Evolutionary conservation across 2,329 filamentous ascomycete genomes (phyloP), one percentile per base, ranked within the genome.

Genomic region (Herpotrichia juniperi): DNA sequence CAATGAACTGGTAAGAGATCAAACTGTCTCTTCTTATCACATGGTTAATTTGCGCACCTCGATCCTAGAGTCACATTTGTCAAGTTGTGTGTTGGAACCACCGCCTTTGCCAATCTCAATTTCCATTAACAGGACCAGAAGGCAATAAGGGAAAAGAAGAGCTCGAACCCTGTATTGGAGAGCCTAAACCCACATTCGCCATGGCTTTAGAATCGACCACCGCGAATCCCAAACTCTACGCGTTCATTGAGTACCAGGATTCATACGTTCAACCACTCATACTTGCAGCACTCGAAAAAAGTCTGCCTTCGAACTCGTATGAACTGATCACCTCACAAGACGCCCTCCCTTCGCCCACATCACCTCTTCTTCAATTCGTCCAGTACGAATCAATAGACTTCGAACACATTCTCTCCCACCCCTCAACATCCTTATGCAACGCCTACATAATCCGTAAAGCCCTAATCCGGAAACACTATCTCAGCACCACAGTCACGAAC

Each of bases 401-500:
- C 72, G 87, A 90, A 48, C 85, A 88, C 64, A 83, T 89, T 16
- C 79, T 89, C 51, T 72, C 79, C 1, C 80, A 91, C 61, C 76
- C 88, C 0, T 69, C 74, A 0, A 85, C 84, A 0, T 85, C 83
- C 10, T 79, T 96, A 1, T 81, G 90, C 62, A 97, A 97, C 75
- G 90, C 91, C 67, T 97, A 97, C 74, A 84, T 97, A 68, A 96
- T 97, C 71, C 89, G 94, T 66, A 97, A 97, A 79, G 94, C 94
- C 0, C 81, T 99, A 17, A 97, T 97, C 64, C 86, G 94, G 53
- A 99, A 99, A 75, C 94, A 99, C 73, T 97, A 94, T 71, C 83
- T 99, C 2, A 88, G 89, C 3, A 85, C 87, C 17, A 97, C 93
- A 0, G 84, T 96, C 19, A 83, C 89, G 42, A 88, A 90, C 68